phyloP scores from a whole-genome alignment of 768 basidiomycete genomes.

The Lactarius akahatsu region DNA sequence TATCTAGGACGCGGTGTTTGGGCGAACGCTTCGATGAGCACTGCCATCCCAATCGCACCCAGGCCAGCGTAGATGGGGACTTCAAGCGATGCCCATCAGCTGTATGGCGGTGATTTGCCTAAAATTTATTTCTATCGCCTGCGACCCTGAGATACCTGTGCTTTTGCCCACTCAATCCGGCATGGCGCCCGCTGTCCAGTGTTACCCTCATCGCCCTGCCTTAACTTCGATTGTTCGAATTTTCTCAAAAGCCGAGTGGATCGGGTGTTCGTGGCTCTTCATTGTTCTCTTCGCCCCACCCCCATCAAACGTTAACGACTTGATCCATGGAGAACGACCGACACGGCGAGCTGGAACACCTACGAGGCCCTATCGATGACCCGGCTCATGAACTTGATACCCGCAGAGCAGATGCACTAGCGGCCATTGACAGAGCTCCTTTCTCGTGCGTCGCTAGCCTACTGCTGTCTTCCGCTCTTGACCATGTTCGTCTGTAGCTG shows the following conservation, averaged over 20 bases:
- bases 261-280: background rate
- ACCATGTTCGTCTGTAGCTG: slow-evolving; percentile 33
- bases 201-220: background rate
- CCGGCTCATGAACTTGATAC: slow-evolving; percentile 49
- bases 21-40: background rate
- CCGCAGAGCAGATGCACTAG: slow-evolving; percentile 74
- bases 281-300: background rate
- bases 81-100: too few species aligned
- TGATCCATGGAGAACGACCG: background rate
- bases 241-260: background rate
- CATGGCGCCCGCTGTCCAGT: background rate
- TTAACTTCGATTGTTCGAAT: background rate
- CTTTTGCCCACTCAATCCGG: background rate
- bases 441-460: slow-evolving; percentile 59
- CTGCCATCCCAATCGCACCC: background rate
- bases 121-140: background rate
- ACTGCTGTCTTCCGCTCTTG: background rate
- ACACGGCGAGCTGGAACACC: background rate
- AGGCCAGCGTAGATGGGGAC: too few species aligned
- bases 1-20: background rate
- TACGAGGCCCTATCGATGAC: background rate
- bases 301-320: background rate
- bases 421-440: slow-evolving; percentile 81
- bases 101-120: too few species aligned
- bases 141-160: background rate